Percentiles rank a stretch among this genome's conserved stretches.
These are phyloP conservation scores for Candida schatavii DNA, from an alignment of 805 yeast species.

Conservation along the genomic window DNA sequence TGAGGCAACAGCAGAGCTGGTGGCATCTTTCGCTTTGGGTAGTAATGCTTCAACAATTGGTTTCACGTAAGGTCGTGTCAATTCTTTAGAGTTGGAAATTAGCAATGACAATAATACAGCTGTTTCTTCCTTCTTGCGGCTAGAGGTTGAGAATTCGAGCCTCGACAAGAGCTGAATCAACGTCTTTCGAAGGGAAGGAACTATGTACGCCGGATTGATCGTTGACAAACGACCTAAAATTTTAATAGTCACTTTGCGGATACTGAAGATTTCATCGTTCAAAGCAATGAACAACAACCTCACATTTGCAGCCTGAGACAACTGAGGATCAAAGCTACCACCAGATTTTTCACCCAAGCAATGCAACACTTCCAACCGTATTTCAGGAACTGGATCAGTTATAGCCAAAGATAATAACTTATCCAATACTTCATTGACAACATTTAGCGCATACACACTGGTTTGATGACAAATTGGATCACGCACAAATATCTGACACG, in stretches of 20 bases:
- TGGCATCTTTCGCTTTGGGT: constrained; percentile 63
- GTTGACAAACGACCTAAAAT: constrained; percentile 81
- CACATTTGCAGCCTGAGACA: constrained; percentile 92
- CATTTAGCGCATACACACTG: constrained; percentile 73
- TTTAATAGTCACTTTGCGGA: constrained; percentile 72
- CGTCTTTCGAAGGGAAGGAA: constrained; percentile 86
- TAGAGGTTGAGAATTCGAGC: constrained; percentile 74
- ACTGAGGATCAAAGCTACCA: constrained; percentile 79
- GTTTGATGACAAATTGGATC: constrained; percentile 86
- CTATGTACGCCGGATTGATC: constrained; percentile 92
- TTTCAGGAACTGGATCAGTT: constrained; percentile 84
- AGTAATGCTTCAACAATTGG: constrained; percentile 85
- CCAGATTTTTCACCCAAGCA: constrained; percentile 50
- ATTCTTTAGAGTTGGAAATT: constrained; percentile 72
- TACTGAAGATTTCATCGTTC: constrained; percentile 85
- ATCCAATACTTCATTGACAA: constrained; percentile 82
- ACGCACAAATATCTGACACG: constrained; percentile 68
- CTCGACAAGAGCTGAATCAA: constrained; percentile 82
- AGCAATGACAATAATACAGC: constrained; percentile 71
- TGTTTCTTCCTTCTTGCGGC: constrained; percentile 79
- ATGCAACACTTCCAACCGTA: constrained; percentile 73
- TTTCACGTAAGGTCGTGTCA: constrained; percentile 87
- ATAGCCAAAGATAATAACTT: constrained; percentile 78
- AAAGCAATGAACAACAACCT: constrained; percentile 80
- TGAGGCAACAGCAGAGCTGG: constrained; percentile 78